phyloP scores from a whole-genome alignment of 2,329 filamentous ascomycete species.

The Dactylellina parvicollis region DNA sequence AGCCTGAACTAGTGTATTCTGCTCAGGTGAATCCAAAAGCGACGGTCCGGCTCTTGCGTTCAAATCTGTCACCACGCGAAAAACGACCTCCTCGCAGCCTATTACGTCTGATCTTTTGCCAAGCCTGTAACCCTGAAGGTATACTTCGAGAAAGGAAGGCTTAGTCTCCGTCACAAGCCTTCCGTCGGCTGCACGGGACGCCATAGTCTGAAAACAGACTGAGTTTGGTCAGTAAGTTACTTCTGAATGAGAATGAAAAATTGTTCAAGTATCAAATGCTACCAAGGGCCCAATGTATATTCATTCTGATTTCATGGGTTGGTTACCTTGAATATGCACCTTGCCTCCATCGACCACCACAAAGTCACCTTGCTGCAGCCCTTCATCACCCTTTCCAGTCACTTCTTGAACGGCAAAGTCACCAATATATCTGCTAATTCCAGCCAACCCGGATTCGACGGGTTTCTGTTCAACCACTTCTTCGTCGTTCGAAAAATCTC shows the following conservation, averaged over 20 bases:
- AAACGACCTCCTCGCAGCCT: slow-evolving; percentile 31
- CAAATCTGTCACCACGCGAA: slow-evolving; percentile 17
- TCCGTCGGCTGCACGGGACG: not conserved
- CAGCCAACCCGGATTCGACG: not conserved
- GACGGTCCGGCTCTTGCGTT: not conserved
- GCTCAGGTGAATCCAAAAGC: not conserved
- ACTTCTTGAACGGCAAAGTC: slow-evolving; percentile 21
- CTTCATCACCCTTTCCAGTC: not conserved
- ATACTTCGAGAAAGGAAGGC: slow-evolving; percentile 35
- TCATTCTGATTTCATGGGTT: too few species aligned
- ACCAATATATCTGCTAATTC: slow-evolving; percentile 7
- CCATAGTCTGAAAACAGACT: slow-evolving; percentile 45
- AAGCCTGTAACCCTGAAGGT: not conserved
- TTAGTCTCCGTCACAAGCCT: not conserved
- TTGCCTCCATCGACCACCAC: slow-evolving; percentile 19
- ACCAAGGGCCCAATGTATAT: too few species aligned
- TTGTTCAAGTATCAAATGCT: too few species aligned
- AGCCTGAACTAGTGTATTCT: not conserved
- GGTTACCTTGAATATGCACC: slow-evolving; percentile 37
- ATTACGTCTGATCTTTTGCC: not conserved
- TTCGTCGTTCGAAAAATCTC: not conserved
- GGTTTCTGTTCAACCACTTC: not conserved
- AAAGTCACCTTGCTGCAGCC: slow-evolving; percentile 34
- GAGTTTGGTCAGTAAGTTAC: not conserved
- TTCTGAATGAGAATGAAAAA: too few species aligned